Conservation (phyloP, 2,329 filamentous ascomycete genomes). For the Furcasterigmium sp. region DNA sequence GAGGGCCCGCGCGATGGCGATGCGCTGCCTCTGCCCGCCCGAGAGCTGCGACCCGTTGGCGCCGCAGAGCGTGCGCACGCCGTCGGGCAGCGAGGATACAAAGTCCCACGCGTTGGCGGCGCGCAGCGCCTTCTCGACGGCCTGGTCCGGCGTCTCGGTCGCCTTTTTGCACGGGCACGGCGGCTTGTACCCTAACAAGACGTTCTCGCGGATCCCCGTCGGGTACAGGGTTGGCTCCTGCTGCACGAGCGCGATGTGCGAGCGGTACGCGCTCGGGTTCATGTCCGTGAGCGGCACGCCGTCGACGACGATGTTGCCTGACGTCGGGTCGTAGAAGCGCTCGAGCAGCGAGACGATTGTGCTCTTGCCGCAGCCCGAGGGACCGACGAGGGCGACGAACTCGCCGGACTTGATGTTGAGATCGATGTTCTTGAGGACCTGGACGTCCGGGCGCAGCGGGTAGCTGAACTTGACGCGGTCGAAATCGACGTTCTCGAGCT, state of each 20-base stretch:
- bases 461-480: background rate
- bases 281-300: slow-evolving; percentile 19
- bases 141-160: slow-evolving; percentile 14
- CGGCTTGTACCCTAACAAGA: slow-evolving; percentile 25
- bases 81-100: slow-evolving; percentile 43
- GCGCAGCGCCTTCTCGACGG: slow-evolving; percentile 36
- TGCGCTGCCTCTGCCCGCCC: slow-evolving; percentile 50
- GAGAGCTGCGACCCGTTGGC: slow-evolving; percentile 27
- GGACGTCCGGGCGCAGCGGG: background rate
- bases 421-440: background rate
- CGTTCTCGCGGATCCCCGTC: slow-evolving; percentile 51
- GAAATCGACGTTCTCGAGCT: background rate
- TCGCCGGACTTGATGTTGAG: slow-evolving; percentile 34
- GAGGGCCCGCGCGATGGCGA: slow-evolving; percentile 53
- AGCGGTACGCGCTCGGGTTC: background rate
- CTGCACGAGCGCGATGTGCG: slow-evolving; percentile 5
- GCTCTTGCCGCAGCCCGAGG: slow-evolving; percentile 55
- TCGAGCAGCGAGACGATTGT: slow-evolving; percentile 50
- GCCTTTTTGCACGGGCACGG: too few species aligned
- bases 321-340: slow-evolving; percentile 21
- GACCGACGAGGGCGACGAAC: slow-evolving; percentile 50
- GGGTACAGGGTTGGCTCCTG: slow-evolving; percentile 10
- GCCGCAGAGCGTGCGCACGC: slow-evolving; percentile 11
- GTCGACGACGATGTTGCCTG: slow-evolving; percentile 4
- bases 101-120: slow-evolving; percentile 45